A percentile compares a stretch with the other conserved stretches of the same genome.
Conservation (phyloP, 2,329 filamentous ascomycete genomes). For the Aspergillus pseudoglaucus region DNA sequence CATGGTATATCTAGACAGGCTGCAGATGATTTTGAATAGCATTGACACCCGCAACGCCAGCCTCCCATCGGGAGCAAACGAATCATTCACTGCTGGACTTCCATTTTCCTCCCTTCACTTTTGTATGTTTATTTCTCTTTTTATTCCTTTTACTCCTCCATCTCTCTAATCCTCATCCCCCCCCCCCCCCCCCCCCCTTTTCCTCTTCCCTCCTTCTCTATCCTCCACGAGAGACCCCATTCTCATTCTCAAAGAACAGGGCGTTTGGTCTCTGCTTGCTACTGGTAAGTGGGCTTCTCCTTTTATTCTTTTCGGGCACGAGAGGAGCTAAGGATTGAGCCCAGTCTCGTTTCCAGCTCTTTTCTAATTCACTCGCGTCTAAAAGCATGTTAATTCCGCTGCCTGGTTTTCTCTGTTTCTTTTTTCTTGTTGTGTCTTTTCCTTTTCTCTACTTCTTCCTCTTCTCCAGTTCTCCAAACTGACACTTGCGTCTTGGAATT, state of each 20-base stretch:
- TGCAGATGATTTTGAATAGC: too few species aligned
- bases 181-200: not conserved
- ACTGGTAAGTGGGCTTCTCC: too few species aligned
- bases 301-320: too few species aligned
- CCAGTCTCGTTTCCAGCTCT: too few species aligned
- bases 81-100: not conserved
- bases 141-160: not conserved
- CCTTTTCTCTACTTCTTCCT: not conserved
- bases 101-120: not conserved
- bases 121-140: not conserved
- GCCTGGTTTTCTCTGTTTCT: not conserved
- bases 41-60: too few species aligned
- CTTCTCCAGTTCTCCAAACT: not conserved
- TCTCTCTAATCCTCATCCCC: not conserved
- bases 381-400: too few species aligned
- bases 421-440: not conserved
- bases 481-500: not conserved
- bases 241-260: not conserved
- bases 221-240: not conserved
- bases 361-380: too few species aligned
- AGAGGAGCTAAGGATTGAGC: too few species aligned
- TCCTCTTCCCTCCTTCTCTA: not conserved
- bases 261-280: too few species aligned
- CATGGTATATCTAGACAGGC: too few species aligned
- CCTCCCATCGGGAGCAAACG: not conserved